These are phyloP conservation scores for Adansonia grandidieri DNA, from an alignment of 441 rosid species.

Conservation along the genomic window DNA sequence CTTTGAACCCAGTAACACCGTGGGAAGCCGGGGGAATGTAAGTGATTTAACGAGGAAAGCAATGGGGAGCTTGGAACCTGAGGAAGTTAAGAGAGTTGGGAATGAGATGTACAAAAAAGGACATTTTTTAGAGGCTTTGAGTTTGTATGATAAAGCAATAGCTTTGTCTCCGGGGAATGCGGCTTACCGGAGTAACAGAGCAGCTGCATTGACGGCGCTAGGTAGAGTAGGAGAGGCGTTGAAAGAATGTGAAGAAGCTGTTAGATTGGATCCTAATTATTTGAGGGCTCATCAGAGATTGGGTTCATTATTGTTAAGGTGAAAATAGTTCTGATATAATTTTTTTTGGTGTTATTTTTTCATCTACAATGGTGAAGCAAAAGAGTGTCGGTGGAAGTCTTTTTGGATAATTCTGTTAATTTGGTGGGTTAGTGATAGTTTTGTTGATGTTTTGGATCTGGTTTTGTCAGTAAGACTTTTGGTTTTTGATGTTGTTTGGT, in stretches of 20 bases:
- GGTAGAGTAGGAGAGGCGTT: constrained; percentile 72
- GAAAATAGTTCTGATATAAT: constrained; percentile 1
- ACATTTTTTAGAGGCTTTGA: constrained; percentile 72
- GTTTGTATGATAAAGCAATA: constrained; percentile 74
- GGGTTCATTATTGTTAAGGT: constrained; percentile 75
- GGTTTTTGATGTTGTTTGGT: not conserved
- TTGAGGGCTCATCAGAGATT: constrained; percentile 81
- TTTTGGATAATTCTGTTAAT: not conserved
- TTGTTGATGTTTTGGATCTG: constrained; percentile 11
- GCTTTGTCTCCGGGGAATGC: constrained; percentile 68
- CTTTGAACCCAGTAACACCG: constrained; percentile 30
- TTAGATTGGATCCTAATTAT: constrained; percentile 74
- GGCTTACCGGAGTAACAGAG: constrained; percentile 73
- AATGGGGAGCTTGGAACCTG: constrained; percentile 50
- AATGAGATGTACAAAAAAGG: constrained; percentile 84
- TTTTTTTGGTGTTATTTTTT: constrained; percentile 13
- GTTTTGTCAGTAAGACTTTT: not conserved
- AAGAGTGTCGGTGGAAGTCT: not conserved
- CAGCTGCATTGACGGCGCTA: constrained; percentile 74
- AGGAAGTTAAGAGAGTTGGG: constrained; percentile 75
- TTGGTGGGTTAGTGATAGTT: constrained; percentile 3
- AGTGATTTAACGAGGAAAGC: constrained; percentile 39
- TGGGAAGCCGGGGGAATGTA: constrained; percentile 32
- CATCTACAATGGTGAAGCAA: constrained; percentile 17
- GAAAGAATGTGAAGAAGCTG: constrained; percentile 82